Percentiles rank a stretch among this genome's conserved stretches.
Evolutionary conservation across 2,329 filamentous ascomycete species (phyloP).

Genomic region (Epichloe glyceriae): DNA sequence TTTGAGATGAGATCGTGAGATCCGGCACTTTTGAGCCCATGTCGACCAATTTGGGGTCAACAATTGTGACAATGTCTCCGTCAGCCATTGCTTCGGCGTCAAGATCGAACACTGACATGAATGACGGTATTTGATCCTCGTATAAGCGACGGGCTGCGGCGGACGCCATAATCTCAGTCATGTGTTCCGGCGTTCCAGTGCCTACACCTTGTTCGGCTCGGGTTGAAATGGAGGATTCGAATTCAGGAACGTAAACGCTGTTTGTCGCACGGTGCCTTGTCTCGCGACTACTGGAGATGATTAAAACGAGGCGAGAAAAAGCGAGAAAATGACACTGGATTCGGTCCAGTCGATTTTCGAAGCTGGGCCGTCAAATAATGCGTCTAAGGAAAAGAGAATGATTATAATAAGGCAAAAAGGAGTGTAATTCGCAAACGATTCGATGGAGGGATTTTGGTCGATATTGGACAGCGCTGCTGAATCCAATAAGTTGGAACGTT

Average conservation of each 20-base stretch:
- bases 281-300: not conserved
- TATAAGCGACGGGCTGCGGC: conserved; percentile 47
- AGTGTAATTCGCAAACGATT: conserved; percentile 8
- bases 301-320: not conserved
- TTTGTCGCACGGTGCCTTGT: not conserved
- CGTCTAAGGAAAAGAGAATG: not conserved
- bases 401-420: not conserved
- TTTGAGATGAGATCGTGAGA: conserved; percentile 23
- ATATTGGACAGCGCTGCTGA: conserved; percentile 39
- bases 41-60: conserved; percentile 39
- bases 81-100: conserved; percentile 43
- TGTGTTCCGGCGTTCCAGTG: not conserved
- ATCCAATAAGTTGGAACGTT: conserved; percentile 24
- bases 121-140: conserved; percentile 60
- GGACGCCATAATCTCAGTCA: conserved; percentile 41
- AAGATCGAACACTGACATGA: conserved; percentile 63
- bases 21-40: conserved; percentile 28
- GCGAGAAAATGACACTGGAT: not conserved
- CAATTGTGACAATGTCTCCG: conserved; percentile 38
- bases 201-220: not conserved
- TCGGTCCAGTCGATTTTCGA: not conserved
- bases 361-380: not conserved
- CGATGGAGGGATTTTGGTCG: conserved; percentile 1
- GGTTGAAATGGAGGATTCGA: not conserved
- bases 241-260: not conserved